Percentiles rank a stretch among this genome's conserved stretches.
Evolutionary conservation across 2,329 filamentous ascomycete species (phyloP).

Genomic region (Clathrospora elynae): DNA sequence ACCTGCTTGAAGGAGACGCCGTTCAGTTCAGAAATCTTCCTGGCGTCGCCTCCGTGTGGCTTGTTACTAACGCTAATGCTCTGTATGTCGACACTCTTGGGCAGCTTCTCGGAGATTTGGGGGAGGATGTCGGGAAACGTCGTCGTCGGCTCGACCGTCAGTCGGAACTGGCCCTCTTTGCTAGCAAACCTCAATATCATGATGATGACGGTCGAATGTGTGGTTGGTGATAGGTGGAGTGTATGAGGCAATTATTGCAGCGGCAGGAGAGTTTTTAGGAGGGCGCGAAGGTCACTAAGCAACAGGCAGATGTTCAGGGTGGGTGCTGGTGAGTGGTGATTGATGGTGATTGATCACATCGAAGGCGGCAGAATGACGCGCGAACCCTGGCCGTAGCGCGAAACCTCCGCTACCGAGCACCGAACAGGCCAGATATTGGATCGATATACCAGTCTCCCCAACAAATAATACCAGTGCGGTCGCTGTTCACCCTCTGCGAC

Average conservation of each 20-base stretch:
- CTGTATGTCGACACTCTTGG: constrained; percentile 58
- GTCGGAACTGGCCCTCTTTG: constrained; percentile 76
- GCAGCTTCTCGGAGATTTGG: constrained; percentile 65
- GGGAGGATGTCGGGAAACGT: constrained; percentile 67
- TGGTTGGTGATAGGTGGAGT: background rate
- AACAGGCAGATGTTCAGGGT: constrained; percentile 19
- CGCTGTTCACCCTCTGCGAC: background rate
- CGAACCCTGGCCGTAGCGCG: constrained; percentile 16
- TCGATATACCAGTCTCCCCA: constrained; percentile 17
- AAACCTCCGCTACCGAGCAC: constrained; percentile 17
- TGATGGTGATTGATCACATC: constrained; percentile 18
- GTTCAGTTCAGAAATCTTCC: constrained; percentile 57
- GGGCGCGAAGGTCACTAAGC: constrained; percentile 2
- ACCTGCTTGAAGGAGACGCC: constrained; percentile 63
- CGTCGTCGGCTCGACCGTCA: constrained; percentile 75
- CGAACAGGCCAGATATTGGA: constrained; percentile 36
- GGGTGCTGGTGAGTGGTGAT: background rate
- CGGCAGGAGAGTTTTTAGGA: constrained; percentile 3
- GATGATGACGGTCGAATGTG: constrained; percentile 1
- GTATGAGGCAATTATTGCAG: background rate
- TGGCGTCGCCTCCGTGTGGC: constrained; percentile 63
- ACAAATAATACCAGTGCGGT: no score
- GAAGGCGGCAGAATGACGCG: constrained; percentile 27
- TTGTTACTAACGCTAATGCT: constrained; percentile 65
- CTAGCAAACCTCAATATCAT: constrained; percentile 90